These are phyloP conservation scores for Theobroma cacao DNA, from an alignment of 345 rosid genomes.

Conservation along the genomic window DNA sequence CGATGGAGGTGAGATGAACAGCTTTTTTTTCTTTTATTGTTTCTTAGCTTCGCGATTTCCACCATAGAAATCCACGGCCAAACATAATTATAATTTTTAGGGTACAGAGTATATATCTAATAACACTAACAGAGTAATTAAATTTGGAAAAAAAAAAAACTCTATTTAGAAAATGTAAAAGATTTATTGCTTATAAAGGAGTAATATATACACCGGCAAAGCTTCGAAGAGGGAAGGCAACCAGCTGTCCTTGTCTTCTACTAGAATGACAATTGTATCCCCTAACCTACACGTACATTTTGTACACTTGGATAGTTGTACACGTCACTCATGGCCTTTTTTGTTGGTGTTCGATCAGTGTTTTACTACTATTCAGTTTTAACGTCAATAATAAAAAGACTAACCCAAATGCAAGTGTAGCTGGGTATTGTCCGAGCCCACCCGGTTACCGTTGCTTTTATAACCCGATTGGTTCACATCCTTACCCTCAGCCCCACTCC, in stretches of 20 bases:
- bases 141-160: background rate
- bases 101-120: background rate
- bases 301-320: background rate
- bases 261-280: constrained; percentile 30
- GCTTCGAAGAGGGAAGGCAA: background rate
- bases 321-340: constrained; percentile 3
- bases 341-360: background rate
- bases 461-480: background rate
- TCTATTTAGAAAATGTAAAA: background rate
- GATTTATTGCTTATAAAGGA: background rate
- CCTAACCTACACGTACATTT: background rate
- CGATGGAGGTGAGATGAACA: background rate
- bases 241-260: constrained; percentile 33
- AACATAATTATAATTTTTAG: background rate
- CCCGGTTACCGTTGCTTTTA: background rate
- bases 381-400: no score
- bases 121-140: background rate
- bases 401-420: background rate
- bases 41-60: constrained; percentile 38
- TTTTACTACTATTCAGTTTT: background rate
- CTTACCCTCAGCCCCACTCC: background rate
- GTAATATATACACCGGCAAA: background rate
- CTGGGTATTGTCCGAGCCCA: background rate
- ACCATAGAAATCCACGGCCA: constrained; percentile 38
- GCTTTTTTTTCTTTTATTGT: background rate